Conservation (phyloP, 768 basidiomycete genomes). For the Cyathus striatus region DNA sequence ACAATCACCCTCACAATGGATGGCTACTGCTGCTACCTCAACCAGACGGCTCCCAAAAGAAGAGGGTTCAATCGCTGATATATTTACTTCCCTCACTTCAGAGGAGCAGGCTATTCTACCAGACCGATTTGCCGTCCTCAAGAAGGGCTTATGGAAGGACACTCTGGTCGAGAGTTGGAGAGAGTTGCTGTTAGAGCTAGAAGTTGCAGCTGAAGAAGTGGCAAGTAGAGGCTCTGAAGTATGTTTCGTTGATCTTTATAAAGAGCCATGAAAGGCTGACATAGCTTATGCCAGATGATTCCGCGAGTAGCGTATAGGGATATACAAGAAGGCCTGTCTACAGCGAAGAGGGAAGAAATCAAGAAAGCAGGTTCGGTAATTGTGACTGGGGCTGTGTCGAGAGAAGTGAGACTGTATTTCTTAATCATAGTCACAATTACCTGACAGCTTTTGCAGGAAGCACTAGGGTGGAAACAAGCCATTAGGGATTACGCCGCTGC, state of each 20-base stretch:
- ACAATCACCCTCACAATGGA: neutral
- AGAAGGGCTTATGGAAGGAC: conserved; percentile 47
- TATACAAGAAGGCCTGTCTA: conserved; percentile 40
- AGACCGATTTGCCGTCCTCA: conserved; percentile 52
- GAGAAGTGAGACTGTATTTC: conserved; percentile 32
- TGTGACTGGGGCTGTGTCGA: conserved; percentile 50
- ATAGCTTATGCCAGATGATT: conserved; percentile 33
- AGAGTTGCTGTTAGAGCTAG: conserved; percentile 46
- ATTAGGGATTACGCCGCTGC: conserved; percentile 49
- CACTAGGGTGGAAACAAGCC: conserved; percentile 49
- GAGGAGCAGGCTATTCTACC: conserved; percentile 38
- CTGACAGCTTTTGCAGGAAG: conserved; percentile 35
- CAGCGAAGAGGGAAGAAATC: conserved; percentile 36
- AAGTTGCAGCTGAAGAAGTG: conserved; percentile 42
- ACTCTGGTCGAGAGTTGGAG: conserved; percentile 47
- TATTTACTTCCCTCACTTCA: conserved; percentile 34
- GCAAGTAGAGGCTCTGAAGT: conserved; percentile 41
- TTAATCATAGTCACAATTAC: neutral
- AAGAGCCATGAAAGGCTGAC: neutral
- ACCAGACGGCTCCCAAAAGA: conserved; percentile 21
- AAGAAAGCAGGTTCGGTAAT: conserved; percentile 51
- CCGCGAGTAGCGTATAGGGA: conserved; percentile 43
- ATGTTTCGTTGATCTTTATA: conserved; percentile 6
- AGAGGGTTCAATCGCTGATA: conserved; percentile 33
- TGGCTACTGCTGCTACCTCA: conserved; percentile 2